Conservation (phyloP, 257 asterid genomes). For the Plectranthus barbatus region DNA sequence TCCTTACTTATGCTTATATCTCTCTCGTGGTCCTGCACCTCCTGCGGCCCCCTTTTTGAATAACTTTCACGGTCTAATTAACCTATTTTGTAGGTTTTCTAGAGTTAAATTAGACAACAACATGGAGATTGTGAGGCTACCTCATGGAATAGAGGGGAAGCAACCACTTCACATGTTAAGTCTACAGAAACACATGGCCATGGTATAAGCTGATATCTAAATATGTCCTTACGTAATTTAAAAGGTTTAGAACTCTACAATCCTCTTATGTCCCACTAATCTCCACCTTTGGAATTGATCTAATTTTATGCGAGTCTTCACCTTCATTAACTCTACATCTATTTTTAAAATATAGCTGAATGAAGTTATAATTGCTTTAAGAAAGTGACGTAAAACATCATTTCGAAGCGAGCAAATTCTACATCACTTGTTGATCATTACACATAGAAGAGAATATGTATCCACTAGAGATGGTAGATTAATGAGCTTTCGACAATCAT, state of each 20-base stretch:
- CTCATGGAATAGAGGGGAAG: too few relatives aligned
- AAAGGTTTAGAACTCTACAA: not conserved
- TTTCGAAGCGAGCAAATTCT: slow-evolving; percentile 16
- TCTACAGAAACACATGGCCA: too few relatives aligned
- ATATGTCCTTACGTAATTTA: too few relatives aligned
- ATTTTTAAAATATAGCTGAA: slow-evolving; percentile 19
- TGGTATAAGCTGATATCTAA: too few relatives aligned
- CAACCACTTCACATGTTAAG: too few relatives aligned
- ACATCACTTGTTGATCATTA: slow-evolving; percentile 24
- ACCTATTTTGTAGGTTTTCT: too few relatives aligned
- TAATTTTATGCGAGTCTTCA: slow-evolving; percentile 32
- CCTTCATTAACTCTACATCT: slow-evolving; percentile 34
- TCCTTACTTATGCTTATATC: too few relatives aligned
- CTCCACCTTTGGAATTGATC: slow-evolving; percentile 15
- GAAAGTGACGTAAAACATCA: slow-evolving; percentile 23
- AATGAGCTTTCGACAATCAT: slow-evolving; percentile 21
- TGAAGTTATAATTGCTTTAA: slow-evolving; percentile 18
- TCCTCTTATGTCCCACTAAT: slow-evolving; percentile 14
- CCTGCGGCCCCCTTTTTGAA: too few relatives aligned
- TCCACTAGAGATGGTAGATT: slow-evolving; percentile 25
- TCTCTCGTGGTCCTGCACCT: too few relatives aligned
- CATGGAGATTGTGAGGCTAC: too few relatives aligned
- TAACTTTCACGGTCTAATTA: too few relatives aligned
- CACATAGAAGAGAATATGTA: not conserved
- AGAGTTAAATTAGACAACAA: too few relatives aligned